These are phyloP conservation scores for Hemileccinum rubropunctum DNA, from an alignment of 768 basidiomycete species.

Conservation along the genomic window DNA sequence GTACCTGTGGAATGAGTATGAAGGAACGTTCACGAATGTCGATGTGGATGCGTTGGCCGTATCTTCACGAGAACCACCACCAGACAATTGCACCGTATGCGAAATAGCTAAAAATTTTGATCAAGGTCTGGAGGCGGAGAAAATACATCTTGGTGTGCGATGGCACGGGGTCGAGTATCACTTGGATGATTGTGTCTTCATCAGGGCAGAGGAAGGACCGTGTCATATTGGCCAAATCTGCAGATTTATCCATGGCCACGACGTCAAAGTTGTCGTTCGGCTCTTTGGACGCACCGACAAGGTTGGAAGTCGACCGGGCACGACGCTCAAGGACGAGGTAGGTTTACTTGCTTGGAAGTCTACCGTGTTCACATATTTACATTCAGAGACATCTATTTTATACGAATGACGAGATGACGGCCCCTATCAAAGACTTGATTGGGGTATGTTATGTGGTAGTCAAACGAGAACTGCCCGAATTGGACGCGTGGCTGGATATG, in stretches of 20 bases:
- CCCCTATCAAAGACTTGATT: constrained; percentile 41
- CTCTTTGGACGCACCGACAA: constrained; percentile 52
- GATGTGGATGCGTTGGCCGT: constrained; percentile 23
- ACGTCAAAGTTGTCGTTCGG: constrained; percentile 32
- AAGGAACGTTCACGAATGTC: constrained; percentile 47
- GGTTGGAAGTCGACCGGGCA: constrained; percentile 36
- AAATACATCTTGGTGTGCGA: constrained; percentile 41
- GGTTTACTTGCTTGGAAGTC: background rate
- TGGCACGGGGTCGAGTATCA: constrained; percentile 55
- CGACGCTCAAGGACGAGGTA: constrained; percentile 57
- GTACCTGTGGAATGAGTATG: constrained; percentile 45
- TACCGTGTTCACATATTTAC: background rate
- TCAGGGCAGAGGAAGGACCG: constrained; percentile 45
- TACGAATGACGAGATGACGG: constrained; percentile 43
- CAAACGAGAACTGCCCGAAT: constrained; percentile 26
- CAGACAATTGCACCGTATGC: constrained; percentile 57
- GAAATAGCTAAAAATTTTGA: constrained; percentile 31
- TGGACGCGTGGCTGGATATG: constrained; percentile 47
- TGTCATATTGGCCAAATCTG: constrained; percentile 57
- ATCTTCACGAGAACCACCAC: constrained; percentile 25
- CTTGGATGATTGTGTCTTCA: constrained; percentile 56
- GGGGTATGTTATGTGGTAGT: constrained; percentile 49
- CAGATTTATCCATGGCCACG: constrained; percentile 25
- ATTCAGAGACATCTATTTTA: constrained; percentile 59
- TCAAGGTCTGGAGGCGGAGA: constrained; percentile 27